These are phyloP conservation scores for Colletotrichum graminicola DNA, from an alignment of 2,329 filamentous ascomycete genomes.

Conservation along the genomic window DNA sequence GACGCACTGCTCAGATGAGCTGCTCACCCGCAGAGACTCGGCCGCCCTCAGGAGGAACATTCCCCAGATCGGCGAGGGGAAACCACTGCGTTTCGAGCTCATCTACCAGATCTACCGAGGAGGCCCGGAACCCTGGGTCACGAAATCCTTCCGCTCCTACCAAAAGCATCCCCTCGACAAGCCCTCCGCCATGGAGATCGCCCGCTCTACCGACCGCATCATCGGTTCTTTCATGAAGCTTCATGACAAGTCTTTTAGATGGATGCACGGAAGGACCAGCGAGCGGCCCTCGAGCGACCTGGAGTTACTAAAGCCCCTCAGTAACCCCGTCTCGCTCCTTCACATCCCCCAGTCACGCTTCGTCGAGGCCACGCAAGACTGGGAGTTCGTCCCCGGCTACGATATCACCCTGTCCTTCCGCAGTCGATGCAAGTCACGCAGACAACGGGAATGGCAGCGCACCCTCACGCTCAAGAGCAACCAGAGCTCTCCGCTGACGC, in stretches of 20 bases:
- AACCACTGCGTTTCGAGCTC: constrained; percentile 63
- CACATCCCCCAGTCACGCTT: constrained; percentile 62
- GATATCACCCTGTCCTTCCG: constrained; percentile 60
- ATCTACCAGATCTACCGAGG: constrained; percentile 59
- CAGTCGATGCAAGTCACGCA: constrained; percentile 55
- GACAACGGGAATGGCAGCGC: constrained; percentile 53
- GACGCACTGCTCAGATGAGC: constrained; percentile 64
- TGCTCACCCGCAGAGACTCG: constrained; percentile 66
- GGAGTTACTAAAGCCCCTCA: constrained; percentile 56
- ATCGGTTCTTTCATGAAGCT: constrained; percentile 63
- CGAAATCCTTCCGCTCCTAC: constrained; percentile 62
- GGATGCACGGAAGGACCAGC: constrained; percentile 58
- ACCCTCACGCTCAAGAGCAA: constrained; percentile 59
- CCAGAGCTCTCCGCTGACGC: constrained; percentile 62
- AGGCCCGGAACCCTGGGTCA: constrained; percentile 55
- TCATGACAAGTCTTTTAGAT: constrained; percentile 64
- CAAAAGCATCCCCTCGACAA: constrained; percentile 61
- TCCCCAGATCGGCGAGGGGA: constrained; percentile 49
- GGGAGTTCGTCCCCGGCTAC: constrained; percentile 64
- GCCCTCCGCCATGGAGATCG: constrained; percentile 59
- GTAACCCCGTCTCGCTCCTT: constrained; percentile 58
- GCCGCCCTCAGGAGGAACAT: constrained; percentile 56
- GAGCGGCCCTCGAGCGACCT: constrained; percentile 53
- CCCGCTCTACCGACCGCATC: constrained; percentile 63
- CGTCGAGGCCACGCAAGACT: constrained; percentile 58